Conservation (phyloP, 441 rosid species). For the Gossypium schwendimanii region DNA sequence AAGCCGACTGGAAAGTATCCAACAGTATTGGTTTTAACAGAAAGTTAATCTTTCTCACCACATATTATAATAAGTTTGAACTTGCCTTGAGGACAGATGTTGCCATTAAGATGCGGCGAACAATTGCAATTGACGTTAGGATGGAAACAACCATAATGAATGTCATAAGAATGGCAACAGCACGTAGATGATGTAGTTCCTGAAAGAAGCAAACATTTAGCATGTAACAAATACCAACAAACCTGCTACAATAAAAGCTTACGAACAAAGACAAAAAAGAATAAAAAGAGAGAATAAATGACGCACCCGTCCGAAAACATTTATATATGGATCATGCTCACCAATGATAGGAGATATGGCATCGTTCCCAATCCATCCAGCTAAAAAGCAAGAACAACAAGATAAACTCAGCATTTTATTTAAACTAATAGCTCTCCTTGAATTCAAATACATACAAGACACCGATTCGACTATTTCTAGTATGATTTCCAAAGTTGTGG, state of each 20-base stretch:
- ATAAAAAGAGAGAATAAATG: background rate
- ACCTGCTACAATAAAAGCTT: background rate
- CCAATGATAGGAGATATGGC: slow-evolving; percentile 63
- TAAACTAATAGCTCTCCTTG: background rate
- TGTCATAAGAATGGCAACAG: slow-evolving; percentile 71
- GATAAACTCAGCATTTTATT: slow-evolving; percentile 12
- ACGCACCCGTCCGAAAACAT: slow-evolving; percentile 48
- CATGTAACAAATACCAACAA: background rate
- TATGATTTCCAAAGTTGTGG: background rate
- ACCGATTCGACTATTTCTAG: background rate
- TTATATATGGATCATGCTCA: slow-evolving; percentile 50
- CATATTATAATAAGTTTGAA: slow-evolving; percentile 8
- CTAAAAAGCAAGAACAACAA: slow-evolving; percentile 24
- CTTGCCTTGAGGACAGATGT: slow-evolving; percentile 92
- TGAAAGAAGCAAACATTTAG: slow-evolving; percentile 26
- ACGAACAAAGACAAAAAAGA: background rate
- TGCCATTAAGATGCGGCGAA: slow-evolving; percentile 91
- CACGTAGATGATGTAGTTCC: slow-evolving; percentile 81
- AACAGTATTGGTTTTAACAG: background rate
- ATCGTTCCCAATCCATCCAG: slow-evolving; percentile 74
- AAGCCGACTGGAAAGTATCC: background rate
- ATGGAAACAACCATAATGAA: slow-evolving; percentile 59
- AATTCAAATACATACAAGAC: slow-evolving; percentile 4
- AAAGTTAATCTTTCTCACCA: background rate
- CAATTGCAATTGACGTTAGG: slow-evolving; percentile 82